phyloP scores from a whole-genome alignment of 2,329 filamentous ascomycete species.

The Trichoderma simmonsii region DNA sequence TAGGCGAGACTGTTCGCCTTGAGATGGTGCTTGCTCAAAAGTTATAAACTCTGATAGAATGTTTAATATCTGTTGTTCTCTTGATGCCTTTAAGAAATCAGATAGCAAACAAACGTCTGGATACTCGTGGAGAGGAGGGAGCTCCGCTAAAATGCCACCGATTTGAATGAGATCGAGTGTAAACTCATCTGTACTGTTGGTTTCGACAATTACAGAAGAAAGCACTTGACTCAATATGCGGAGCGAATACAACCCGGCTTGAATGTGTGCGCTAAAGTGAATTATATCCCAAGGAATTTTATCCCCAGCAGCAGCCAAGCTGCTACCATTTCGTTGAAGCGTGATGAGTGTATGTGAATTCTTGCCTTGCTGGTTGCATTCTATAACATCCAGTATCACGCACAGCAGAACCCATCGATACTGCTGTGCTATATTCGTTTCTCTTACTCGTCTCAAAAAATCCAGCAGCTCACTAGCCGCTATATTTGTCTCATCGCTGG shows the following conservation, averaged over 20 bases:
- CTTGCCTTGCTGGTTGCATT: slow-evolving; percentile 31
- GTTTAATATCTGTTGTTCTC: slow-evolving; percentile 15
- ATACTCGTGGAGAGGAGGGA: slow-evolving; percentile 28
- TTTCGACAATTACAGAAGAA: slow-evolving; percentile 15
- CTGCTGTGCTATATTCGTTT: neutral
- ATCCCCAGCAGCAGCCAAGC: neutral
- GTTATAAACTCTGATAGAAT: slow-evolving; percentile 24
- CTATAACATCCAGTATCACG: slow-evolving; percentile 29
- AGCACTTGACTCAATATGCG: slow-evolving; percentile 45
- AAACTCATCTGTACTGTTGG: neutral
- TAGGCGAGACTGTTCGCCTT: neutral
- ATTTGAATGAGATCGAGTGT: slow-evolving; percentile 20
- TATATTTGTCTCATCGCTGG: slow-evolving; percentile 9
- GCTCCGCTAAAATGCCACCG: slow-evolving; percentile 21
- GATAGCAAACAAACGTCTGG: slow-evolving; percentile 25
- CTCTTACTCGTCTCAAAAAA: slow-evolving; percentile 21
- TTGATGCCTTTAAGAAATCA: slow-evolving; percentile 22
- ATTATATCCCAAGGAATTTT: slow-evolving; percentile 53
- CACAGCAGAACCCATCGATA: slow-evolving; percentile 29
- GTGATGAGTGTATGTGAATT: slow-evolving; percentile 25
- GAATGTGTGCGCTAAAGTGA: slow-evolving; percentile 60
- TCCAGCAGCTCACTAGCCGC: slow-evolving; percentile 23
- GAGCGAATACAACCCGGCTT: slow-evolving; percentile 60
- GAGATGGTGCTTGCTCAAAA: neutral
- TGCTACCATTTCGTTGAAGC: slow-evolving; percentile 22